These are phyloP conservation scores for Hypoxylon lienhwacheense DNA, from an alignment of 495 filamentous ascomycete genomes.

Conservation along the genomic window DNA sequence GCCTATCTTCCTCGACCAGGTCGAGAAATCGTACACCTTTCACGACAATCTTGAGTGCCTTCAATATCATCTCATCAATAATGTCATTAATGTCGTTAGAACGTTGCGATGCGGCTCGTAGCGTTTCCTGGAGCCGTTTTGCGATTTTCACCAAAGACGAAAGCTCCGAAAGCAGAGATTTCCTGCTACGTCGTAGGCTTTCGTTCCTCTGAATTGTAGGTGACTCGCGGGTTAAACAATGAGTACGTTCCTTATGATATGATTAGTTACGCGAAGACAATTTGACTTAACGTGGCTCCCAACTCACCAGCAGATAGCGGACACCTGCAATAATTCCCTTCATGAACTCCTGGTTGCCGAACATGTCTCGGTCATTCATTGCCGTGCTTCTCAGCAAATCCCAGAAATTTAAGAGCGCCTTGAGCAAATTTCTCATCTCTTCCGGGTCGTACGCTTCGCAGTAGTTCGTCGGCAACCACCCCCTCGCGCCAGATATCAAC, in stretches of 20 bases:
- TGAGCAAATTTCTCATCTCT: constrained; percentile 80
- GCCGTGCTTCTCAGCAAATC: constrained; percentile 75
- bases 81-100: constrained; percentile 70
- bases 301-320: constrained; percentile 78
- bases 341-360: constrained; percentile 87
- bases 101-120: constrained; percentile 43
- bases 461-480: constrained; percentile 98
- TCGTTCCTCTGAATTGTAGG: constrained; percentile 71
- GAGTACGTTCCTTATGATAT: constrained; percentile 72
- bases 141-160: constrained; percentile 85
- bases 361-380: constrained; percentile 66
- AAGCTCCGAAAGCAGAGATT: constrained; percentile 83
- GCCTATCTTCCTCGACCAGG: constrained; percentile 72
- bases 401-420: constrained; percentile 89
- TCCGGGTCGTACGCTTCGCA: constrained; percentile 91
- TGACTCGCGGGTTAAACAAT: constrained; percentile 84
- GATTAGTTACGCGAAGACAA: constrained; percentile 8
- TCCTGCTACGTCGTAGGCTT: constrained; percentile 76
- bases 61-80: constrained; percentile 88
- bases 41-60: constrained; percentile 91
- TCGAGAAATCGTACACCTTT: constrained; percentile 92
- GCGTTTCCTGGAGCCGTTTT: constrained; percentile 74
- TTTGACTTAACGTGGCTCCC: constrained; percentile 9
- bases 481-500: constrained; percentile 80
- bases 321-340: constrained; percentile 92